A percentile compares a stretch with the other conserved stretches of the same genome.
phyloP scores from a whole-genome alignment of 768 basidiomycete species.

The Mycena alexandri region DNA sequence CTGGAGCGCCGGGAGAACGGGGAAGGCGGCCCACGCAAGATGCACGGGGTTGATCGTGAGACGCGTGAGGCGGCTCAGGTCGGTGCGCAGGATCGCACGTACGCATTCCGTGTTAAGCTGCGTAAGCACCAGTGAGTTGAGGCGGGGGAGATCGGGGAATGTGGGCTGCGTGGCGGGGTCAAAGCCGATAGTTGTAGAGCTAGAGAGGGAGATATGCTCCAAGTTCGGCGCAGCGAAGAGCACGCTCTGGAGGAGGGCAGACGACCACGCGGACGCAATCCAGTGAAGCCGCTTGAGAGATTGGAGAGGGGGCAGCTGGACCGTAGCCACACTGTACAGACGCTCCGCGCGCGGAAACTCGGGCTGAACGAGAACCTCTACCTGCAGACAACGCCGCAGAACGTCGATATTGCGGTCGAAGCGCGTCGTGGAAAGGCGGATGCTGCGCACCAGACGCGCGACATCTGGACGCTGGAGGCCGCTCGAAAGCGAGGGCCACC shows the following conservation, averaged over 20 bases:
- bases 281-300: slow-evolving; percentile 26
- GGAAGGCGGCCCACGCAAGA: not conserved
- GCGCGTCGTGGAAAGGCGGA: slow-evolving; percentile 26
- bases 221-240: slow-evolving; percentile 28
- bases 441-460: slow-evolving; percentile 21
- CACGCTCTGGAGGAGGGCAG: slow-evolving; percentile 5
- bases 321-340: not conserved
- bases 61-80: slow-evolving; percentile 3
- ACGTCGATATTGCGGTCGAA: slow-evolving; percentile 24
- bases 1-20: not conserved
- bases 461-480: not conserved
- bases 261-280: slow-evolving; percentile 17
- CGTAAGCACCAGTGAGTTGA: not conserved
- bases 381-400: slow-evolving; percentile 7
- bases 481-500: not conserved
- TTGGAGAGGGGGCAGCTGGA: not conserved
- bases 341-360: slow-evolving; percentile 14
- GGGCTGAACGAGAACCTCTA: slow-evolving; percentile 29
- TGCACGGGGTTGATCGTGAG: slow-evolving; percentile 2
- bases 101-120: not conserved
- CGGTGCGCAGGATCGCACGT: not conserved
- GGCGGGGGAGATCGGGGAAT: slow-evolving; percentile 4
- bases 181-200: not conserved
- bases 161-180: not conserved
- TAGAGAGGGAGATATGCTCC: slow-evolving; percentile 18